These are phyloP conservation scores for Zygotorulaspora mrakii DNA, from an alignment of 1,139 yeast genomes.

Conservation along the genomic window DNA sequence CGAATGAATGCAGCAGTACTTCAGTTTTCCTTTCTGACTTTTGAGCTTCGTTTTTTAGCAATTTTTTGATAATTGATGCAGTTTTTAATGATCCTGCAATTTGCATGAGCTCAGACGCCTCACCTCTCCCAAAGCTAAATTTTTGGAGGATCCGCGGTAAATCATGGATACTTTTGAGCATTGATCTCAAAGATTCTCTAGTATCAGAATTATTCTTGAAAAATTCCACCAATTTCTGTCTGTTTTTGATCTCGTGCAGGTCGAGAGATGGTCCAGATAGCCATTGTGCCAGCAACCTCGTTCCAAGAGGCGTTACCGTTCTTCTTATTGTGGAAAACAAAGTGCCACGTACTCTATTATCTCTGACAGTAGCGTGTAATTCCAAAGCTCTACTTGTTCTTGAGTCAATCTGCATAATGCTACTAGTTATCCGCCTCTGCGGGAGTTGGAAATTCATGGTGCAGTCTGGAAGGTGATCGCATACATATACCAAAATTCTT, in stretches of 20 bases:
- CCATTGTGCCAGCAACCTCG: conserved; percentile 77
- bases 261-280: conserved; percentile 73
- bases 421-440: conserved; percentile 44
- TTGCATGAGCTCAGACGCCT: conserved; percentile 44
- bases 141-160: conserved; percentile 54
- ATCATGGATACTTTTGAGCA: conserved; percentile 46
- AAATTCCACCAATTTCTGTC: conserved; percentile 61
- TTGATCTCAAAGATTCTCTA: conserved; percentile 36
- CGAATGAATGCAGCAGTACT: conserved; percentile 12
- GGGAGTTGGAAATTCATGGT: conserved; percentile 52
- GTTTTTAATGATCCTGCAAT: conserved; percentile 42
- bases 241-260: conserved; percentile 47
- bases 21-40: conserved; percentile 7
- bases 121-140: conserved; percentile 45
- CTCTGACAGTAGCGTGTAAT: conserved; percentile 53
- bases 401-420: conserved; percentile 73
- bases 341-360: conserved; percentile 63
- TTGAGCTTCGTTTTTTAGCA: conserved; percentile 9
- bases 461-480: conserved; percentile 53
- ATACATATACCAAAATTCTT: conserved; percentile 53
- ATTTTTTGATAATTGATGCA: conserved; percentile 19
- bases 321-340: conserved; percentile 61
- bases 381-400: conserved; percentile 82
- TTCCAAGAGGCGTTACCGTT: conserved; percentile 78
- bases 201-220: conserved; percentile 45